A percentile compares a stretch with the other conserved stretches of the same genome.
Conservation (phyloP, 805 yeast species). For the Naumovozyma dairenensis region DNA sequence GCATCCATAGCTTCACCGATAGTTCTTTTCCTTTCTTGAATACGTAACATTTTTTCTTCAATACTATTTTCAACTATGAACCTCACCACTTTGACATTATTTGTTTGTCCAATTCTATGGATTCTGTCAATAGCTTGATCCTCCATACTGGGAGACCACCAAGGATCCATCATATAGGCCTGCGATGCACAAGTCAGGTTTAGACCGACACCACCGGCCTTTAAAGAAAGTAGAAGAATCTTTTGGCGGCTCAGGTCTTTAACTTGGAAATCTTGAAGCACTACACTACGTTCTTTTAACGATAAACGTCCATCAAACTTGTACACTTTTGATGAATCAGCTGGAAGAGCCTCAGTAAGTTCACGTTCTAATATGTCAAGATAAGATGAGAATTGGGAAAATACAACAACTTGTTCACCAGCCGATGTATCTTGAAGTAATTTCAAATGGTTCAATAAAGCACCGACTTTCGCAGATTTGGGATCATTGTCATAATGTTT, state of each 20-base stretch:
- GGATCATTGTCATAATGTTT: constrained; percentile 24
- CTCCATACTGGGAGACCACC: constrained; percentile 93
- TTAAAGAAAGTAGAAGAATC: constrained; percentile 61
- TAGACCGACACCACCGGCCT: constrained; percentile 92
- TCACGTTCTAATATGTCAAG: constrained; percentile 65
- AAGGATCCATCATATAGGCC: constrained; percentile 90
- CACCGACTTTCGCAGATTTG: constrained; percentile 64
- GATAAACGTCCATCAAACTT: constrained; percentile 79
- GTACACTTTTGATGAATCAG: constrained; percentile 30
- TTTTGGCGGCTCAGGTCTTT: constrained; percentile 29
- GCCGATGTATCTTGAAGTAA: constrained; percentile 44
- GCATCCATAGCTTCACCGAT: constrained; percentile 72
- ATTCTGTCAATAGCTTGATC: constrained; percentile 87
- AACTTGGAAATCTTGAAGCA: constrained; percentile 45
- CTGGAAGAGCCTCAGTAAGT: constrained; percentile 38
- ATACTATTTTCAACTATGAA: constrained; percentile 77
- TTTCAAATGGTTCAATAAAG: constrained; percentile 51
- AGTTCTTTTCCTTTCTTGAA: constrained; percentile 76
- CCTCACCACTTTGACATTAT: constrained; percentile 61
- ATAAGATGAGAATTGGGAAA: constrained; percentile 82
- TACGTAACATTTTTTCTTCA: constrained; percentile 78
- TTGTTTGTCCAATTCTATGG: constrained; percentile 80
- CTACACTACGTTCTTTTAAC: constrained; percentile 51
- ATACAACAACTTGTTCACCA: constrained; percentile 71
- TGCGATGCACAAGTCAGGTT: constrained; percentile 76